Evolutionary conservation across 2,329 filamentous ascomycete genomes (phyloP), one percentile per base, ranked within the genome.

Genomic region (Fusarium sp.): DNA sequence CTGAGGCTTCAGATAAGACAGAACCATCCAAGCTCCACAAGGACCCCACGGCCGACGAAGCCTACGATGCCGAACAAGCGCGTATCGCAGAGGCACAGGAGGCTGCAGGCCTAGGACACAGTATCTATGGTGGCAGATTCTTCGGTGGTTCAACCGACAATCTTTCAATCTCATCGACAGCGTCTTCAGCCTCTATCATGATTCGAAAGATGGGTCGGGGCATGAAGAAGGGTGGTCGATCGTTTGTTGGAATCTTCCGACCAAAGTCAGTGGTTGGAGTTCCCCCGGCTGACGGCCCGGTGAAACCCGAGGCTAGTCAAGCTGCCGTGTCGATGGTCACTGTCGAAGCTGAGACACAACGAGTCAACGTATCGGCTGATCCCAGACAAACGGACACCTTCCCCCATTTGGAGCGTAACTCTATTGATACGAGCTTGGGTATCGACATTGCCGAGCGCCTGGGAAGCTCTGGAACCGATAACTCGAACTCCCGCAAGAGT

Each of bases 181-280:
- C 93, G 21, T 97, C 93, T 9, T 97, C 93, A 21, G 93, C 93
- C 34, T 97, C 93, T 30, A 90, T 97, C 74, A 97, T 97, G 93
- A 92, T 99, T 71, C 90, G 96, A 55, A 99, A 99, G 84, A 99
- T 99, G 96, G 96, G 96, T 58, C 93, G 94, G 70, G 94, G 95
- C n/a, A 92, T 98, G 89, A 98, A 97, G 86, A 97, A 96, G 81
- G 91, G 93, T 53, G 92, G 91, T 19, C 88, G 94, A 49, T 98
- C 94, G 25, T 88, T 99, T 56, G 97, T 97, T 72, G 96, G 96
- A 26, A 85, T 99, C 10, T 99, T 99, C 83, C 88, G 96, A 67
- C 95, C 96, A 1, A 99, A 98, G 80, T 98, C 95, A 2, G 86
- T 97, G 18, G 88, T 95, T 74, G 94, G 93, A 31, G 89, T 91